Percentiles rank a stretch among this genome's conserved stretches.
Evolutionary conservation across 2,329 filamentous ascomycete genomes (phyloP).

Genomic region (Aureobasidium sp.): DNA sequence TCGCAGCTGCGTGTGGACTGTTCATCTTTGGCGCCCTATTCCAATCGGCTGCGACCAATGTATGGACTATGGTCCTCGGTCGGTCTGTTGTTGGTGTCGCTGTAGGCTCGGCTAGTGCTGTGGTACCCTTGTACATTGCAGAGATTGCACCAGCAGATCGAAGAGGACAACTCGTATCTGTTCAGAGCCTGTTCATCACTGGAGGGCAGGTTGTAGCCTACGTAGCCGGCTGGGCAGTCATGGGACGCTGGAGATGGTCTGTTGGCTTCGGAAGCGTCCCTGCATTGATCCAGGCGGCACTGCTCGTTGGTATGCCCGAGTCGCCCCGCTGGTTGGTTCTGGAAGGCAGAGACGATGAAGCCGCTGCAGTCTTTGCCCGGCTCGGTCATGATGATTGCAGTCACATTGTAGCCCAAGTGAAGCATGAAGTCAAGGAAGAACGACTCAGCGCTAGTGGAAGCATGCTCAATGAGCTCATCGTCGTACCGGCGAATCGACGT

Average conservation of each 20-base stretch:
- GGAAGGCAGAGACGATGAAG: slow-evolving; percentile 52
- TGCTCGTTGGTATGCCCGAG: slow-evolving; percentile 71
- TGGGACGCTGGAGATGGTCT: slow-evolving; percentile 78
- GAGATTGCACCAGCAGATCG: slow-evolving; percentile 33
- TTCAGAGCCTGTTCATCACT: slow-evolving; percentile 76
- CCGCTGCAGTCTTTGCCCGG: slow-evolving; percentile 51
- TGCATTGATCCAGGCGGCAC: slow-evolving; percentile 58
- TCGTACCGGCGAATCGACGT: slow-evolving; percentile 48
- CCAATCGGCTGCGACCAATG: slow-evolving; percentile 52
- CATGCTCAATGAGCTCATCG: slow-evolving; percentile 1
- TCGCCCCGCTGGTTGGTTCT: slow-evolving; percentile 81
- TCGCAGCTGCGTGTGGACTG: slow-evolving; percentile 50
- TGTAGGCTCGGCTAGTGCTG: slow-evolving; percentile 69
- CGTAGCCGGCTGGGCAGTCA: slow-evolving; percentile 62
- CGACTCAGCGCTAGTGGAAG: slow-evolving; percentile 29
- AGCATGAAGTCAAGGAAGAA: slow-evolving; percentile 65
- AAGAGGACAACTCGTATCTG: slow-evolving; percentile 70
- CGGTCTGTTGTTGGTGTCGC: slow-evolving; percentile 61
- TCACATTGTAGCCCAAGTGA: slow-evolving; percentile 57
- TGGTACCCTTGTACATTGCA: slow-evolving; percentile 57
- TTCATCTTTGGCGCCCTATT: slow-evolving; percentile 59
- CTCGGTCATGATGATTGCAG: slow-evolving; percentile 24
- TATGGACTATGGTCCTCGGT: slow-evolving; percentile 57
- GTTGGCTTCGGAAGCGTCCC: slow-evolving; percentile 77
- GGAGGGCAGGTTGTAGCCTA: slow-evolving; percentile 85